phyloP scores from a whole-genome alignment of 345 rosid genomes.

The Syzygium aromaticum region DNA sequence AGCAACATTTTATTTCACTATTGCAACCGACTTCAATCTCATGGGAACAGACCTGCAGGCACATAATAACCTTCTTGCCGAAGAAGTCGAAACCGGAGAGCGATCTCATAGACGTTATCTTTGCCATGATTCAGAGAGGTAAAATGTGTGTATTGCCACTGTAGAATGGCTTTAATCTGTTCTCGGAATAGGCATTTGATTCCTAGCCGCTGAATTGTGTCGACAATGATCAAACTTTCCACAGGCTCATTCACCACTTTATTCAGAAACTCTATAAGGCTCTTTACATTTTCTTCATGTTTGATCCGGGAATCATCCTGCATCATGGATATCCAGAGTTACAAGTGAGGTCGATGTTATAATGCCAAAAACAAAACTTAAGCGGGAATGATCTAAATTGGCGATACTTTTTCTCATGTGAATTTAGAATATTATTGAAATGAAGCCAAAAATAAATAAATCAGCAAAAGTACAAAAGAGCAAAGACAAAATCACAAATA shows the following conservation, averaged over 20 bases:
- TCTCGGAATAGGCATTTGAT: slow-evolving; percentile 16
- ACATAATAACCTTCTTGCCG: slow-evolving; percentile 25
- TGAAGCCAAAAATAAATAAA: background rate
- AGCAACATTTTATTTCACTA: too few relatives aligned
- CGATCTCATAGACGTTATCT: slow-evolving; percentile 9
- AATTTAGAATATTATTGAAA: background rate
- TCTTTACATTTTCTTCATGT: background rate
- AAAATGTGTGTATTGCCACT: slow-evolving; percentile 1
- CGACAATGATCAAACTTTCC: slow-evolving; percentile 21
- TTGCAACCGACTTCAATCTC: too few relatives aligned
- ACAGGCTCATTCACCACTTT: background rate
- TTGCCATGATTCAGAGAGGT: background rate
- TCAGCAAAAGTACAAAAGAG: background rate
- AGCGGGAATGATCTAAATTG: background rate
- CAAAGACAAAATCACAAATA: background rate
- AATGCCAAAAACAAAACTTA: background rate
- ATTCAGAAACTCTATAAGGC: background rate
- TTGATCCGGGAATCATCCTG: background rate
- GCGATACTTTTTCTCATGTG: background rate
- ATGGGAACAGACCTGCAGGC: slow-evolving; percentile 9
- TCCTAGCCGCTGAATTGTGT: slow-evolving; percentile 32
- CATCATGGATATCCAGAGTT: background rate
- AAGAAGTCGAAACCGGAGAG: slow-evolving; percentile 27
- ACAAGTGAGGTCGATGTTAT: background rate
- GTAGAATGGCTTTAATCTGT: slow-evolving; percentile 28